A percentile compares a stretch with the other conserved stretches of the same genome.
phyloP scores from a whole-genome alignment of 768 basidiomycete genomes.

The Phaffia tasmanica region DNA sequence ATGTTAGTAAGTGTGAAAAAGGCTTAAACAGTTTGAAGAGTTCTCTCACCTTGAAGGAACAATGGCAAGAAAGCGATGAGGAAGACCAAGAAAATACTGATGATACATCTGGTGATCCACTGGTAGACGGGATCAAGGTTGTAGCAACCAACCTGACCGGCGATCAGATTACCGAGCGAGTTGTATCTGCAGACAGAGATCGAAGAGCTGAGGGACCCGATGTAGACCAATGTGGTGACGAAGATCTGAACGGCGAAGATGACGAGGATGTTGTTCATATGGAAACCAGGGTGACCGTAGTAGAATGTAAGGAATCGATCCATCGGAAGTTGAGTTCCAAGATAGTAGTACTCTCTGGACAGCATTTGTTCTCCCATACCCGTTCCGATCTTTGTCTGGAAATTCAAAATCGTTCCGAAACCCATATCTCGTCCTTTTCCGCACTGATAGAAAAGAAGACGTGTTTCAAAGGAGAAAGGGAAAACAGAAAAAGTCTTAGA shows the following conservation, averaged over 20 bases:
- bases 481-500: background rate
- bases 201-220: slow-evolving; percentile 80
- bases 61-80: slow-evolving; percentile 91
- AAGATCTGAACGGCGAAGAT: slow-evolving; percentile 94
- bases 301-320: slow-evolving; percentile 99
- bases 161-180: slow-evolving; percentile 56
- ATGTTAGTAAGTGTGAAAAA: background rate
- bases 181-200: slow-evolving; percentile 72
- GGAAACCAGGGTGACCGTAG: slow-evolving; percentile 98
- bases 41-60: slow-evolving; percentile 72
- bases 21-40: background rate
- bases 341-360: slow-evolving; percentile 95
- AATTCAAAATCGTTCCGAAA: slow-evolving; percentile 97
- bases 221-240: slow-evolving; percentile 86
- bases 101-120: slow-evolving; percentile 94
- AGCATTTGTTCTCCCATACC: slow-evolving; percentile 99
- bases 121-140: slow-evolving; percentile 83
- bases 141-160: slow-evolving; percentile 79
- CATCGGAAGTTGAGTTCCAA: slow-evolving; percentile 94
- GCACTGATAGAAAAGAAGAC: slow-evolving; percentile 41
- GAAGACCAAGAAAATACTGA: slow-evolving; percentile 97
- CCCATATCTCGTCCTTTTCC: slow-evolving; percentile 98
- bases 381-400: slow-evolving; percentile 99
- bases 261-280: slow-evolving; percentile 99
- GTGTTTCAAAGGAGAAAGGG: background rate